Evolutionary conservation across 1,284 basidiomycete genomes (phyloP).

Genomic region (Taiwanofungus camphoratus): DNA sequence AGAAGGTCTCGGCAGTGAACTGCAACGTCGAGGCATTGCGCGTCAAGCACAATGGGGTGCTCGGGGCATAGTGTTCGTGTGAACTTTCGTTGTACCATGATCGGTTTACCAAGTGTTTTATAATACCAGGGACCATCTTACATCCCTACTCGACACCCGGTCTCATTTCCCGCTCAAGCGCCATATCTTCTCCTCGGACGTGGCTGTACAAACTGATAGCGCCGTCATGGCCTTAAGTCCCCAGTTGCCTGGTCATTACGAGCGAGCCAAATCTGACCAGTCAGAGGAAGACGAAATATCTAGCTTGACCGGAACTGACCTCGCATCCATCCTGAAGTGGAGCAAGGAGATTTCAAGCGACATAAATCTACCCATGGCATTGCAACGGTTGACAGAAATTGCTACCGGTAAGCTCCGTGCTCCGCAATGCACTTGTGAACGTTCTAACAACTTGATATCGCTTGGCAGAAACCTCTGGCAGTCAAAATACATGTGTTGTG

Average conservation of each 20-base stretch:
- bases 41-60: conserved; percentile 68
- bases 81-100: not conserved
- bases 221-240: conserved; percentile 32
- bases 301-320: conserved; percentile 48
- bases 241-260: conserved; percentile 27
- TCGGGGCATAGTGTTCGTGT: conserved; percentile 58
- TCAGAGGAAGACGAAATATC: conserved; percentile 46
- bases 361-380: conserved; percentile 55
- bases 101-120: conserved; percentile 2
- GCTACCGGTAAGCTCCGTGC: conserved; percentile 44
- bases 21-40: conserved; percentile 58
- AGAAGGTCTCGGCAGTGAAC: conserved; percentile 55
- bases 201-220: conserved; percentile 57
- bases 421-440: too few relatives aligned
- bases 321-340: conserved; percentile 62
- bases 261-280: conserved; percentile 30
- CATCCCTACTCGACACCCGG: conserved; percentile 37
- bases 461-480: conserved; percentile 55
- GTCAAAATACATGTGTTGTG: conserved; percentile 61
- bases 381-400: conserved; percentile 65
- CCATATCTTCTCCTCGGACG: conserved; percentile 51
- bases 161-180: conserved; percentile 44
- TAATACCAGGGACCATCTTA: conserved; percentile 41
- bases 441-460: not conserved
- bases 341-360: conserved; percentile 69